Evolutionary conservation across 2,329 filamentous ascomycete species (phyloP), one percentile per base, ranked within the genome.

Genomic region (Fusarium hostae): DNA sequence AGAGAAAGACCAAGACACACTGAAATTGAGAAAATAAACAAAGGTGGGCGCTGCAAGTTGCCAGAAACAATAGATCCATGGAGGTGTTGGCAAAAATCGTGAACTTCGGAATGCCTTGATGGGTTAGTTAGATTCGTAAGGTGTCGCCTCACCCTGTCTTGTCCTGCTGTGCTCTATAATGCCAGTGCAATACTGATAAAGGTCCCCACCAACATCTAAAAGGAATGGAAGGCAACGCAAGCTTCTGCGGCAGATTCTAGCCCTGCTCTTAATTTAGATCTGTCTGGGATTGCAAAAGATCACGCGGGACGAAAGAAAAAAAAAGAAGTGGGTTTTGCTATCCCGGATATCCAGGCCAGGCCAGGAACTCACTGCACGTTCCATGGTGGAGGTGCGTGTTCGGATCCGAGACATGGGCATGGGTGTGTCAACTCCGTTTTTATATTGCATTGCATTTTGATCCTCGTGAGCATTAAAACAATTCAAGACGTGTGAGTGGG

Each of bases 241-340:
- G 56, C 26, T 52, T 35, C 43, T 37, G 32, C 16, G 28, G 35
- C 28, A 64, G 48, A 65, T 65, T 65, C 63, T 63, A 57, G 50
- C 26, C 59, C 59, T 47, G 47, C 40, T 64, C 62, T 47, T 63
- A 63, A 63, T 56, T 63, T 64, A 64, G 62, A 64, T 55, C 30
- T 47, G 22, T n/a, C 62, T 41, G 22, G 62, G 59, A 55, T 63
- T 45, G 43, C 20, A 63, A 64, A 45, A 64, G 47, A 64, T 64
- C 62, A 64, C 62, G 62, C 62, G 62, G 62, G 51, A 45, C 13
- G 41, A 54, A 64, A 45, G 41, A 64, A 64, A 64, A 39, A 62
- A 63, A 28, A 41, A 34, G 10, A 57, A 40, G 58, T 47, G 61
- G 60, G 37, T 32, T 20, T 5, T 7, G 12, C 9, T n/a, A 41